phyloP scores from a whole-genome alignment of 208 protist genomes.

The Acanthamoeba triangularis region DNA sequence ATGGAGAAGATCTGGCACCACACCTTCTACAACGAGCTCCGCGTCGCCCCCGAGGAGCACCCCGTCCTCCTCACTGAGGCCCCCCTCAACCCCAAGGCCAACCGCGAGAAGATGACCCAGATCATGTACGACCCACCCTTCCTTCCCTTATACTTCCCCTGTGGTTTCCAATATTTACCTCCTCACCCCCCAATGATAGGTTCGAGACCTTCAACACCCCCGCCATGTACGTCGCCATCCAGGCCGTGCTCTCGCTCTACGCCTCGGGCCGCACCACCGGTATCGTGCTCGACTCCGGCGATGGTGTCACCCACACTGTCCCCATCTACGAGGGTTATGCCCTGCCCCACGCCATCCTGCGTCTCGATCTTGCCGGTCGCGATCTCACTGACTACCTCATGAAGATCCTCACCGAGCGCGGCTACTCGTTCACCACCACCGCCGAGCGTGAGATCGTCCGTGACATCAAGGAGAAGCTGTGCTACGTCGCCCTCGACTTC shows the following conservation, averaged over 20 bases:
- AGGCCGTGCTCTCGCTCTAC: constrained; percentile 98
- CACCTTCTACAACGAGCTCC: constrained; percentile 99
- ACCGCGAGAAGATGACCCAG: constrained; percentile 95
- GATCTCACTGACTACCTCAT: constrained; percentile 96
- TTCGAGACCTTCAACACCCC: constrained; percentile 95
- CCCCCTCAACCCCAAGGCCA: constrained; percentile 94
- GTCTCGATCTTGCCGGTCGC: constrained; percentile 89
- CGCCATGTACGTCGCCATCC: constrained; percentile 95
- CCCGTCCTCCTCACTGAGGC: constrained; percentile 96
- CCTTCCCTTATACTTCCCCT: no score
- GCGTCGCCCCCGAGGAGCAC: constrained; percentile 98
- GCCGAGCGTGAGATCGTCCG: constrained; percentile 98
- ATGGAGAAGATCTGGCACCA: constrained; percentile 99
- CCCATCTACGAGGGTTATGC: constrained; percentile 98
- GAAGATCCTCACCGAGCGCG: constrained; percentile 96
- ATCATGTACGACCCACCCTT: constrained; percentile 96
- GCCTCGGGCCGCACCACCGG: constrained; percentile 94
- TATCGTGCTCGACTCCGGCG: constrained; percentile 97
- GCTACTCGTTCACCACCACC: constrained; percentile 97
- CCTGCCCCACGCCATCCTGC: constrained; percentile 95
- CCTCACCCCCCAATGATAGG: no score
- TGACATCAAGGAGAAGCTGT: constrained; percentile 93
- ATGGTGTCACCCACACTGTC: constrained; percentile 98
- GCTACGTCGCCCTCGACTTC: constrained; percentile 93
- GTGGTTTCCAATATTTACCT: no score